Base-by-base conservation (phyloP, 768 basidiomycete genomes). In the Tremella mesenterica region DNA sequence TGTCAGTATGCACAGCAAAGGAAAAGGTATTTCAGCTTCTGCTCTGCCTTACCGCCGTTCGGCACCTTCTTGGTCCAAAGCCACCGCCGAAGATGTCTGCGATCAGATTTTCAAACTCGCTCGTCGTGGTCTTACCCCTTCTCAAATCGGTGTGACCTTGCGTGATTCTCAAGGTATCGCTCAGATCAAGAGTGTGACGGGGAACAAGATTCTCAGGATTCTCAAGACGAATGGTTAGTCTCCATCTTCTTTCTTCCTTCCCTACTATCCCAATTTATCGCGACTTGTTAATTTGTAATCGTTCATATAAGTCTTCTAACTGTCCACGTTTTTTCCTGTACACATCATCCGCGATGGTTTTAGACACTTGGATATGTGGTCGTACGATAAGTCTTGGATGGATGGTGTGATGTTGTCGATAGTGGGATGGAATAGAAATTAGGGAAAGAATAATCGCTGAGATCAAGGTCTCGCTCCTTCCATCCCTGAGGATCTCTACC, bases 1-100 rank as follows among this genome's bases (percentile, higher is more conserved):
- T 23, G 2, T n/a, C 20, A 89, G 91, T 74, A 91, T 95, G 89
- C 93, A 97, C 83, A 91, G 91, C 83, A 90, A 91, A 77, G 90
- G 90, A 78, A 97, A 97, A 89, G 93, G 92, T 82, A 95, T 97
- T 81, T 88, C 85, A 78, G 91, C 90, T 77, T 95, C 93, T 73
- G 91, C 93, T 65, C 87, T 97, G 72, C 93, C 93, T 54, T 96
- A 96, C 81, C 85, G 87, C 76, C 85, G 93, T 70, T 79, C 90
- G 44, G 88, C 92, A 55, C 93, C 93, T 52, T 78, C 85, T 38
- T 99, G 93, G 93, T 84, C 93, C 75, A 97, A 99, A 80, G 86
- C 88, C 47, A 86, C 88, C 59, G 84, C 90, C 27, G 90, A 92
- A 44, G 93, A 97, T 58, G 87, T 96, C 70, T 82, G 86, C 67